Base-by-base conservation (phyloP, 2,329 filamentous ascomycete genomes). In the Rhynchosporium agropyri region DNA sequence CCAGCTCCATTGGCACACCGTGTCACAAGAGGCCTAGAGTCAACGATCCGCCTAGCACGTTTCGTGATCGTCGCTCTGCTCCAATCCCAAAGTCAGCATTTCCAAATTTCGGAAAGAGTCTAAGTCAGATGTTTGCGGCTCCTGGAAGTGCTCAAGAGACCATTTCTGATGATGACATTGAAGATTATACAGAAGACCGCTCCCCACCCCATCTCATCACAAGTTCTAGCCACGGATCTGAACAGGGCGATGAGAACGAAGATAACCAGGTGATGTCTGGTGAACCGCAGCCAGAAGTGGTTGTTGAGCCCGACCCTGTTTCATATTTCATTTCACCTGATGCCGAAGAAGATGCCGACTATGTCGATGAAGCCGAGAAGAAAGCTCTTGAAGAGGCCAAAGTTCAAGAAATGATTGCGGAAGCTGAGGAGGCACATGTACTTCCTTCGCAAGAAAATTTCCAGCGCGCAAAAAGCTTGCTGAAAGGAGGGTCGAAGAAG, bases 401-500 rank as follows among this genome's bases (percentile, higher is more conserved):
- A 51, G 68, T 75, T 4, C 70, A 73, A 60, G 67, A 72, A 46
- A 71, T 75, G 68, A 74, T 76, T 9, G 45, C 71, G 36, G 65
- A 69, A 33, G 72, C 66, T 10, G 72, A 75, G 64, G 67, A 71
- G 42, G 62, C 65, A 6, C 69, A 68, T 20, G 43, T 60, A 13
- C 58, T 64, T 6, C 68, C 67, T 8, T 71, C 69, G 3, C 67
- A 72, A 51, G 72, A 73, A 36, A 73, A 72, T 29, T 29, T 65
- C 3, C 59, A 68, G 36, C 69, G 72, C 26, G 66, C 71, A 8
- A 73, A 72, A 59, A 42, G 28, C 7, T 48, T 86, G 12, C 74
- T 89, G 40, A 87, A 84, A 70, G 80, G 82, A 13, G 74, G 78
- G n/a, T 75, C 78, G 1, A 84, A 75, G 68, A 81, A 82, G 61